Evolutionary conservation across 345 rosid species (phyloP), one percentile per base, ranked within the genome.

Genomic region (Eucalyptus pauciflora): DNA sequence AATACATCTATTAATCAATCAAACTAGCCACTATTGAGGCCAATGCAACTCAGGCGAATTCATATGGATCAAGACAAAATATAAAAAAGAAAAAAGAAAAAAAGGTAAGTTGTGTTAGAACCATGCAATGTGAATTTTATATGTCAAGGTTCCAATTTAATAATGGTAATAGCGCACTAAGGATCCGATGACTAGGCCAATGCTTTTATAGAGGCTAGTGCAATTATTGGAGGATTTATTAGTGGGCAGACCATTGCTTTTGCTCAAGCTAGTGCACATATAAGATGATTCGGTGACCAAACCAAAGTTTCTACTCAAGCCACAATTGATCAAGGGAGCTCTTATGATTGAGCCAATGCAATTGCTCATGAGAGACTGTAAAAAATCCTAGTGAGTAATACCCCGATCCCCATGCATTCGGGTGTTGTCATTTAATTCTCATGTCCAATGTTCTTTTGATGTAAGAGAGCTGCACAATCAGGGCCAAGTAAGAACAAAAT

Each of bases 311-410:
- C 76, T 64, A n/a, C 37, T 29, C 43, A 16, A 8, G 79, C 12
- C 80, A 16, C 24, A 4, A 69, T 31, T 69, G 80, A 69, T 69
- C 24, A 17, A 64, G 41, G 37, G 2, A 64, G 3, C 20, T 33
- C 18, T 69, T 17, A 33, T n/a, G 8, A 64, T 64, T 33, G 33
- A 62, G 33, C 71, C 71, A 62, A 62, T 13, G 33, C 71, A 29
- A 15, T 0, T n/a, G 10, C 76, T n/a, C 20, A n/a, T 14, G 5
- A 33, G 10, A 64, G 37, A 64, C 10, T 2, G 0, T 64, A n/a
- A 33, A 64, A 64, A 64, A 64, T 14, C 10, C 20, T 7, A n/a
- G 6, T n/a, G 37, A n/a, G 18, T n/a, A 64, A n/a, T 27, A 27
- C 33, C 16, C 4, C 4, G 1, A 11, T 60, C 16, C 69, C 69